Conservation (phyloP, 148 eudicot species). For the Hydrangea macrophylla region DNA sequence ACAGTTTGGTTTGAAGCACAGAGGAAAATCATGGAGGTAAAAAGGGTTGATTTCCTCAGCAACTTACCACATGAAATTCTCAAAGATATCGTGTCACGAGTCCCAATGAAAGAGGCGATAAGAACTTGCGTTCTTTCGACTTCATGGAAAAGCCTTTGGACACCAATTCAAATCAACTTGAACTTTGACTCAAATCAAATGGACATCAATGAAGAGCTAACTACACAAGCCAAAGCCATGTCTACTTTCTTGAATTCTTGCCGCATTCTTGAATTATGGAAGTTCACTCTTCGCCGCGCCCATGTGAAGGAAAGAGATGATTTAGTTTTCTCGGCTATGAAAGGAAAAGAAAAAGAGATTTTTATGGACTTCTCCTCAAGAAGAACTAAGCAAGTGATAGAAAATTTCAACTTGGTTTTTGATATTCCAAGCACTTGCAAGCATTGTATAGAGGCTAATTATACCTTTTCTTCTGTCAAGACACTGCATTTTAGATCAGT, state of each 20-base stretch:
- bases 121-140: constrained; percentile 20
- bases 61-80: constrained; percentile 16
- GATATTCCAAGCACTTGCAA: background rate
- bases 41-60: constrained; percentile 12
- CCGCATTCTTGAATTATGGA: background rate
- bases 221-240: background rate
- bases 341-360: constrained; percentile 18
- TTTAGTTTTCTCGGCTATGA: constrained; percentile 1
- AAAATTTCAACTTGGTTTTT: constrained; percentile 8
- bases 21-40: constrained; percentile 4
- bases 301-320: background rate
- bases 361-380: constrained; percentile 11
- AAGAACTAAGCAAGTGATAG: background rate
- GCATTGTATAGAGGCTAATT: background rate
- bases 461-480: constrained; percentile 7
- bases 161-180: constrained; percentile 3
- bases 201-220: background rate
- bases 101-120: constrained; percentile 23
- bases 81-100: constrained; percentile 12
- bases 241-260: background rate
- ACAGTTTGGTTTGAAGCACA: background rate
- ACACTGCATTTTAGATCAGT: constrained; percentile 18
- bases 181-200: constrained; percentile 2
- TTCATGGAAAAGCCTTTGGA: constrained; percentile 20
- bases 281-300: background rate